Percentiles rank a stretch among this genome's conserved stretches.
These are phyloP conservation scores for Pseudogymnoascus sp. DNA, from an alignment of 2,329 filamentous ascomycete genomes.

Conservation along the genomic window DNA sequence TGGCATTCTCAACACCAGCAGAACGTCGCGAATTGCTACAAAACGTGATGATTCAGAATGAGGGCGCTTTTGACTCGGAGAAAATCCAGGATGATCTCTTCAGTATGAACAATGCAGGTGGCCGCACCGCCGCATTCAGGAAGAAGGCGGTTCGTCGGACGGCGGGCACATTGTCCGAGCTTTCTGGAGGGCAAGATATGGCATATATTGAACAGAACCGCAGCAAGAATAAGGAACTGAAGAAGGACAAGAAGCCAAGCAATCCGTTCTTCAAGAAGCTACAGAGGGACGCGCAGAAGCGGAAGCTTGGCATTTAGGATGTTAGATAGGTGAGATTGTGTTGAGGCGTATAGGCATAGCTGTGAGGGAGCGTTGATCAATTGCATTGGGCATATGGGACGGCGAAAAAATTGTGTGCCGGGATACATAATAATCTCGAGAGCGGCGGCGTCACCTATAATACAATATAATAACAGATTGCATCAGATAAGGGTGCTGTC, in stretches of 20 bases:
- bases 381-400: not conserved
- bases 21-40: constrained; percentile 82
- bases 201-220: constrained; percentile 85
- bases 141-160: constrained; percentile 59
- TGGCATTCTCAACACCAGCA: constrained; percentile 69
- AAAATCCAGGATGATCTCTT: constrained; percentile 62
- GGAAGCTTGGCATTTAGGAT: constrained; percentile 34
- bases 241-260: constrained; percentile 50
- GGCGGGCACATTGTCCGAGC: constrained; percentile 74
- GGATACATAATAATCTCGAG: not conserved
- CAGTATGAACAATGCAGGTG: constrained; percentile 32
- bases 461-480: constrained; percentile 6
- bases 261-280: constrained; percentile 59
- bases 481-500: not conserved
- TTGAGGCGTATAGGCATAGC: not conserved
- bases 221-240: constrained; percentile 58
- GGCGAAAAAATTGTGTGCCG: not conserved
- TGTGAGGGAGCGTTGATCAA: not conserved
- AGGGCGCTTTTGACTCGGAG: constrained; percentile 63
- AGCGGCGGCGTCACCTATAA: not conserved
- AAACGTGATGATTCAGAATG: constrained; percentile 82
- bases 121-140: constrained; percentile 36
- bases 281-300: constrained; percentile 50
- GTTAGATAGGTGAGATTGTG: constrained; percentile 2
- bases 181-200: constrained; percentile 93